Evolutionary conservation across 2,329 filamentous ascomycete species (phyloP), one percentile per base, ranked within the genome.

Genomic region (Aotearoamyces nothofagi): DNA sequence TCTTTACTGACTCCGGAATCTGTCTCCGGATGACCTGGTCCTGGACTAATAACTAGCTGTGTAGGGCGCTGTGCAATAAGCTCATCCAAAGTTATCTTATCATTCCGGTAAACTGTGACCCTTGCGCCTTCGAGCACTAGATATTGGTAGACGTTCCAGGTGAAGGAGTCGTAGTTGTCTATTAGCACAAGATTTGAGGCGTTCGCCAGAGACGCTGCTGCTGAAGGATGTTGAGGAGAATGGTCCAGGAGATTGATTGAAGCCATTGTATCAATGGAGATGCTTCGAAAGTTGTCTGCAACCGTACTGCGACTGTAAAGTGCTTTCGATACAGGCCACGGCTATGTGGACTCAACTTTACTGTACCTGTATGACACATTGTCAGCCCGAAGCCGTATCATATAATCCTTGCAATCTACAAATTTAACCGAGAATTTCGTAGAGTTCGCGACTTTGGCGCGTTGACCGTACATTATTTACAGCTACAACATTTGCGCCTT

Each of bases 121-220:
- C 63, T 79, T 15, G 92, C 90, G 17, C 90, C 90, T 53, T 96
- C 90, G n/a, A 98, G 73, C 5, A 87, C 78, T 2, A 98, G 72
- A 48, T 98, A 98, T 55, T 98, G 92, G 54, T 96, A 98, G 34
- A 98, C 83, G 50, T 98, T 98, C 83, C 86, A 98, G 34, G 87
- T 94, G 54, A 98, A 98, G 3, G 90, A 96, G 56, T 98, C 90
- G 56, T 96, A 98, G 57, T 98, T 98, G 63, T 98, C 90, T 46
- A 98, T 94, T 39, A 98, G 66, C 38, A 98, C 69, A 33, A 98
- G 67, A 55, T 96, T 96, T 33, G 78, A 80, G 15, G 90, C 90
- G 28, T 75, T 84, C 14, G 77, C 53, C 30, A 94, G 63, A 19
- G 75, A 73, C 29, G 74, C 61, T 16, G 76, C 75, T 29, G 78